Evolutionary conservation across 2,329 filamentous ascomycete genomes (phyloP), one percentile per base, ranked within the genome.

Genomic region (Penicillium nordicum): DNA sequence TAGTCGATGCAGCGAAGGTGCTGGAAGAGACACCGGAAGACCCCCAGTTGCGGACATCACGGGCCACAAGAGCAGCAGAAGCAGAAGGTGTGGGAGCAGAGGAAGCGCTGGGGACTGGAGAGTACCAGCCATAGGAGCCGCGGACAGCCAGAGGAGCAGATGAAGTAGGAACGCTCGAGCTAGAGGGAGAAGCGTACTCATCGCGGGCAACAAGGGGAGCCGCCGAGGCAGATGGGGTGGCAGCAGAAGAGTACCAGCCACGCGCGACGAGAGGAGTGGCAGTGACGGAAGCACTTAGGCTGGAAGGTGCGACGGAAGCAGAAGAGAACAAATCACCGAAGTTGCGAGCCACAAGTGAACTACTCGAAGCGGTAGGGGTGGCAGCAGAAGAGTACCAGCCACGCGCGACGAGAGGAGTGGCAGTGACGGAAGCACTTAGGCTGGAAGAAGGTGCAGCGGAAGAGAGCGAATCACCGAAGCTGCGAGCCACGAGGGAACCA

Each of bases 331-430:
- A 50, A 23, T 45, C 32, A 40, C 40, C 57, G 12, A 46, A 59
- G 10, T 55, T 41, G 7, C 63, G 61, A 40, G 61, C 57, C 40
- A 53, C 57, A 3, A 64, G 38, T 9, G 60, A 42, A 29, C 50
- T 42, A 23, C 46, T 38, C 14, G 50, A 48, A 38, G 42, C 51
- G n/a, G 51, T 37, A 38, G 48, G 23, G 14, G 45, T 25, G 21
- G 41, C 41, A 23, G 36, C 25, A 29, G 47, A 50, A 16, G 50
- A 27, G 36, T 60, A 56, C 57, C 54, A 60, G 11, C 36, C 55
- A 25, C 50, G 30, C 18, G 53, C 61, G 41, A 41, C 61, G 8
- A 32, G 30, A 63, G 43, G 21, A 23, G 57, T 54, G 14, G 59
- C 18, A 27, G 50, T 18, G 29, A 44, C 32, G 16, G 40, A 43